Base-by-base conservation (phyloP, 192 early-diverging fungal species). In the Irineochytrium annulatum region DNA sequence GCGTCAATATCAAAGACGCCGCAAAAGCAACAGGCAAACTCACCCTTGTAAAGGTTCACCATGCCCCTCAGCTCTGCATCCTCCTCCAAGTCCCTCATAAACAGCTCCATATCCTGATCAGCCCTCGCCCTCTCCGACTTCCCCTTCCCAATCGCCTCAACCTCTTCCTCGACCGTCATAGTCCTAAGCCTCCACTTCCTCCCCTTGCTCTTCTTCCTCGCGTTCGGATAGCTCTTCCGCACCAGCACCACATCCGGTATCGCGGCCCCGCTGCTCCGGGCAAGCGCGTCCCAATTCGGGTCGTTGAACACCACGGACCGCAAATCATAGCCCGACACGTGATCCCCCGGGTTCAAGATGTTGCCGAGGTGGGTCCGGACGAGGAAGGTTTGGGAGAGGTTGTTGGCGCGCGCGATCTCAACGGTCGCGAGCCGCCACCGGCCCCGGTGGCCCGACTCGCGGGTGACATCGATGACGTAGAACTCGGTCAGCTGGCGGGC, bases 71-170 rank as follows among this genome's bases (percentile, higher is more conserved):
- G 82, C 76, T 99, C 96, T 27, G 92, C 81, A 79, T 99, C 96
- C 75, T 99, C 96, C 75, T 99, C 96, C 46, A 99, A 77, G 77
- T 99, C 96, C 63, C 92, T 86, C 87, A 97, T 76, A 79, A 99
- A 99, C 63, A 89, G 67, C 71, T 99, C 96, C 68, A 89, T 91
- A 74, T 99, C 96, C 41, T 87, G 72, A 53, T 96, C 92, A 43
- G 85, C 82, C 27, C 61, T 63, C 4, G 65, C 63, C 71, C 80
- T 80, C 28, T 94, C 93, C 60, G 86, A 77, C 65, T 92, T 92
- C 37, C 78, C 79, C 62, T 84, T 83, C 13, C 78, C 70, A 17
- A 75, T 75, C 69, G 86, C 77, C n/a, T 93, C 92, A 0, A 69
- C 37, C 19, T 81, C 80, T 62, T 92, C 93, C 72, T 94, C 91